Base-by-base conservation (phyloP, 768 basidiomycete species). In the Pulveroboletus frians region DNA sequence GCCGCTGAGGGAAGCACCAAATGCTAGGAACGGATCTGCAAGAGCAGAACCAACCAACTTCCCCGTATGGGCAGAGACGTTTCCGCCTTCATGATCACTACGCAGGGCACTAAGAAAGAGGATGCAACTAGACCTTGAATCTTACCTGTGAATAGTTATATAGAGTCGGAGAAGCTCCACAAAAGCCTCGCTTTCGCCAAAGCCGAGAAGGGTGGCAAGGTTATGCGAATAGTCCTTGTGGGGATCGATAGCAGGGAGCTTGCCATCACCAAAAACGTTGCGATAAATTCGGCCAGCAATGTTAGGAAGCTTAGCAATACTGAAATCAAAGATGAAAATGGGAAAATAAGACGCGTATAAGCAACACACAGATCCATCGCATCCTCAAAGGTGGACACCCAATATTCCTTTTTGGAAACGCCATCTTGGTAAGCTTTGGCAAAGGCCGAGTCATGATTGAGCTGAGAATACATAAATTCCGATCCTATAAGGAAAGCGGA, bases 31-130 rank as follows among this genome's bases (percentile, higher is more conserved):
- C 47, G 95, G 95, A 67, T 98, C 95, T 0, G 94, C 94, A 50
- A 98, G 85, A 45, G 95, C 94, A 47, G 92, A 93, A 47, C 91
- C 92, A 55, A 94, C 92, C 18, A 93, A 77, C 70, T 94, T 91
- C 50, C 89, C 89, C 18, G 92, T 88, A 75, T 94, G 92, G 2
- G 92, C 92, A 44, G 95, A 97, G 53, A 98, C 95, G 59, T 98
- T 98, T 39, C 95, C 95, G 67, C 95, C 95, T 71, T 98, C 95
- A 72, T 98, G 95, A 66, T 98, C 95, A 66, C 87, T 86, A 46
- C 9, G 42, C 18, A 20, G 40, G 18, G 26, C 26, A 34, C 30
- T 38, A 39, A 50, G 43, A 44, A 44, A 32, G 15, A 41, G 3
- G 5, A 13, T 2, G 27, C 8, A 0, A 31, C 9, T 38, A 7